Conservation (phyloP, 1,284 basidiomycete genomes). For the Cutaneotrichosporon sp. region DNA sequence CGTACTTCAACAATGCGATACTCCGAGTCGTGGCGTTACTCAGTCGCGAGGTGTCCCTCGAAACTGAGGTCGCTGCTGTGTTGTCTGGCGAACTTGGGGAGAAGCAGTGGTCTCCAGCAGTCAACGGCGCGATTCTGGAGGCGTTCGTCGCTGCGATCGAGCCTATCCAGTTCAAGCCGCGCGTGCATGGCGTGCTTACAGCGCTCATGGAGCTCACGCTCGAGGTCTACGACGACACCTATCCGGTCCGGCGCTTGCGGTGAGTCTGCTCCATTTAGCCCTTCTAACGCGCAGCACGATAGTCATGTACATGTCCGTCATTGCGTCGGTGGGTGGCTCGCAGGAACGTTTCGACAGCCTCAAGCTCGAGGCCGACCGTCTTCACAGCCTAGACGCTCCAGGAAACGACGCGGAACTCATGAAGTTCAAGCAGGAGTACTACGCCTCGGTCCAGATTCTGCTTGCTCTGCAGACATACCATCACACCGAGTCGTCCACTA, state of each 20-base stretch:
- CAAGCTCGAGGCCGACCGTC: background rate
- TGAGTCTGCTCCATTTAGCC: slow-evolving; percentile 21
- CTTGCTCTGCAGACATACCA: slow-evolving; percentile 31
- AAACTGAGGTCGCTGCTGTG: slow-evolving; percentile 3
- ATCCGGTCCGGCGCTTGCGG: slow-evolving; percentile 34
- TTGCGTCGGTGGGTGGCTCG: slow-evolving; percentile 19
- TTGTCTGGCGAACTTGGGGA: slow-evolving; percentile 4
- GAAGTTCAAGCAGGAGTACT: slow-evolving; percentile 24
- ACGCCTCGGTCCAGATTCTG: slow-evolving; percentile 20
- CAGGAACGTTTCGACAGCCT: slow-evolving; percentile 20
- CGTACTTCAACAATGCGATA: slow-evolving; percentile 15
- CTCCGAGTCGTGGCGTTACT: slow-evolving; percentile 13
- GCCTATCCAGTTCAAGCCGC: slow-evolving; percentile 22
- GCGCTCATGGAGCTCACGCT: slow-evolving; percentile 28
- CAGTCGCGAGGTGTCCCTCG: slow-evolving; percentile 1
- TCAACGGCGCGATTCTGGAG: slow-evolving; percentile 28
- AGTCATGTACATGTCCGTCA: slow-evolving; percentile 14
- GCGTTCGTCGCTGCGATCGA: slow-evolving; percentile 21
- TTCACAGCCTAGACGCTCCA: slow-evolving; percentile 4
- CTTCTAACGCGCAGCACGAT: slow-evolving; percentile 12
- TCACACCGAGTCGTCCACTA: slow-evolving; percentile 14
- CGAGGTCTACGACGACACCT: slow-evolving; percentile 25
- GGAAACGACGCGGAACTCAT: slow-evolving; percentile 20
- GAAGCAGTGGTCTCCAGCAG: background rate
- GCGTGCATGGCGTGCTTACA: slow-evolving; percentile 23